Percentiles rank a stretch among this genome's conserved stretches.
Evolutionary conservation across 305 asterid genomes (phyloP).

Genomic region (Plantago coronopus): DNA sequence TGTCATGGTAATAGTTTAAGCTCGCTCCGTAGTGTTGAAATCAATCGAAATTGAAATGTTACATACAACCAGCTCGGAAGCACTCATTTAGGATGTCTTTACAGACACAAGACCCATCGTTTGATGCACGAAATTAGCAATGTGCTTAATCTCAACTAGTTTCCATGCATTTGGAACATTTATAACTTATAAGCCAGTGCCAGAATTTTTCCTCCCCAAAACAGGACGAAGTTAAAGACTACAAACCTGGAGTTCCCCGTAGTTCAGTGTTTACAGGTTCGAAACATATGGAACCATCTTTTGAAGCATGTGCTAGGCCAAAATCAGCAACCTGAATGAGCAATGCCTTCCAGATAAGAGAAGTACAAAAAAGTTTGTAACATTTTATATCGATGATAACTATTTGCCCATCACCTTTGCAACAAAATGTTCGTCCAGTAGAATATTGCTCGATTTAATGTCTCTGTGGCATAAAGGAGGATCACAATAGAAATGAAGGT

Average conservation of each 20-base stretch:
- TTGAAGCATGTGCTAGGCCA: constrained; percentile 96
- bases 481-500: constrained; percentile 89
- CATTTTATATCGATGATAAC: background rate
- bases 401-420: constrained; percentile 60
- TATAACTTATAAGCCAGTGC: background rate
- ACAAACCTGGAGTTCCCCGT: constrained; percentile 90
- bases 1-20: background rate
- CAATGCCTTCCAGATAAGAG: background rate
- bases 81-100: too few relatives aligned
- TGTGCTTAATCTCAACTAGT: background rate
- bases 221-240: background rate
- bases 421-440: constrained; percentile 68
- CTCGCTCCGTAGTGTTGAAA: background rate
- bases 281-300: constrained; percentile 86
- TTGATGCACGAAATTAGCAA: too few relatives aligned
- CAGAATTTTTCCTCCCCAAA: too few relatives aligned
- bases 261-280: constrained; percentile 90
- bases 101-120: too few relatives aligned
- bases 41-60: background rate
- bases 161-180: background rate
- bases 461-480: constrained; percentile 99
- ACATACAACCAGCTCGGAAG: background rate
- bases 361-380: background rate
- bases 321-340: constrained; percentile 86
- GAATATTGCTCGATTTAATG: constrained; percentile 90